Conservation (phyloP, 2,329 filamentous ascomycete species). For the Colletotrichum sp. region DNA sequence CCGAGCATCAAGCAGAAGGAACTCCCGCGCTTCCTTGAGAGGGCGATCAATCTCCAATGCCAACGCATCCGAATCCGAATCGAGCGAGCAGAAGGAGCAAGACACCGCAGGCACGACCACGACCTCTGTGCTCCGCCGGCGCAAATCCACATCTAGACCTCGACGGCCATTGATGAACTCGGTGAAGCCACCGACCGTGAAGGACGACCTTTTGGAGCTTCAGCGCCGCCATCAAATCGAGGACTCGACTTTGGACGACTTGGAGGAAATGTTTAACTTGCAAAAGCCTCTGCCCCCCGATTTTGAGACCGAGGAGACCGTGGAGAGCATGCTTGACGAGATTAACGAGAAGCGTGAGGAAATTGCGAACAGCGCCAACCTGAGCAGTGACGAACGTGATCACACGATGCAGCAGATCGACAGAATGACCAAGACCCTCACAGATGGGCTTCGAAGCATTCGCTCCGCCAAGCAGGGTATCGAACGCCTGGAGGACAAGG, state of each 20-base stretch:
- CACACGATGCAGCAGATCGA: conserved; percentile 50
- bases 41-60: not conserved
- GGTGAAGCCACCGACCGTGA: conserved; percentile 57
- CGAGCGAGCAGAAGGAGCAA: not conserved
- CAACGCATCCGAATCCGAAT: not conserved
- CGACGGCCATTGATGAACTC: conserved; percentile 58
- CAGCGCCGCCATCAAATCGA: conserved; percentile 59
- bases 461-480: conserved; percentile 63
- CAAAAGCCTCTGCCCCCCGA: conserved; percentile 6
- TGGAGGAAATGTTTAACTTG: conserved; percentile 51
- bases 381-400: conserved; percentile 30
- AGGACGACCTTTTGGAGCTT: conserved; percentile 60
- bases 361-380: conserved; percentile 4
- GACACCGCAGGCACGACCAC: conserved; percentile 21
- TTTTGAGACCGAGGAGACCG: conserved; percentile 11
- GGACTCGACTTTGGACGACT: conserved; percentile 64
- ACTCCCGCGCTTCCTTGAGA: not conserved
- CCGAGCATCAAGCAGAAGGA: not conserved
- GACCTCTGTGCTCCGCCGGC: conserved; percentile 25
- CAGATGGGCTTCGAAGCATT: conserved; percentile 56
- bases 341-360: conserved; percentile 22
- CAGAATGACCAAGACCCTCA: conserved; percentile 59
- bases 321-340: conserved; percentile 18
- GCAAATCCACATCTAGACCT: conserved; percentile 46
- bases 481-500: conserved; percentile 59